Percentiles rank a stretch among this genome's conserved stretches.
phyloP scores from a whole-genome alignment of 1,284 basidiomycete species.

The Melampsora americana region DNA sequence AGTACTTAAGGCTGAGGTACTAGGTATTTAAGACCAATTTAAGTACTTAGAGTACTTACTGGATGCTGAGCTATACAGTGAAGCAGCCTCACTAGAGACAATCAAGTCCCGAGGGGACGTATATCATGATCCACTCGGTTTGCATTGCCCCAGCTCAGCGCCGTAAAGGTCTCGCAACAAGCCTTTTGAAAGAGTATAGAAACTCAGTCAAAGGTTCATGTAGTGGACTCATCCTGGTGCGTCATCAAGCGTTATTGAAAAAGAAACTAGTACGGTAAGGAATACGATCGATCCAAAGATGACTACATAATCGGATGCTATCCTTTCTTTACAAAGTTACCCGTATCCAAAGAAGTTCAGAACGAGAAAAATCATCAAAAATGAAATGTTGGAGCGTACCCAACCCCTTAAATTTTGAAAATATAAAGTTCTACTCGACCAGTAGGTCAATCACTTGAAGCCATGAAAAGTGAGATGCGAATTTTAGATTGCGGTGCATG shows the following conservation, averaged over 20 bases:
- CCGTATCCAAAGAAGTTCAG: slow-evolving; percentile 29
- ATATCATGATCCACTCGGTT: slow-evolving; percentile 68
- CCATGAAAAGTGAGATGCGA: slow-evolving; percentile 50
- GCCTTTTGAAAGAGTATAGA: slow-evolving; percentile 64
- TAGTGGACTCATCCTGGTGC: slow-evolving; percentile 60
- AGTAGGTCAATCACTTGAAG: background rate
- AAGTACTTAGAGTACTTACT: too few relatives aligned
- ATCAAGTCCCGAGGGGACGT: slow-evolving; percentile 61
- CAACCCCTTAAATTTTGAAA: slow-evolving; percentile 81
- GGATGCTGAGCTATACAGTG: too few relatives aligned
- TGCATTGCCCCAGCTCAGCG: slow-evolving; percentile 60
- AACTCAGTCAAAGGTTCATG: slow-evolving; percentile 54
- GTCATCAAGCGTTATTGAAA: slow-evolving; percentile 65
- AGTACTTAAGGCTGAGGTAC: too few relatives aligned
- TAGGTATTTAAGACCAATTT: too few relatives aligned
- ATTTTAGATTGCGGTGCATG: slow-evolving; percentile 84
- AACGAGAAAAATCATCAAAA: background rate
- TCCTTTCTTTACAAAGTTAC: too few relatives aligned
- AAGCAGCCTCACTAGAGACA: slow-evolving; percentile 62
- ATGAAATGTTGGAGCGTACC: slow-evolving; percentile 66
- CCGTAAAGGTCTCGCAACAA: slow-evolving; percentile 60
- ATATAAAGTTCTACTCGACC: slow-evolving; percentile 74
- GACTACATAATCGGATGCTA: too few relatives aligned
- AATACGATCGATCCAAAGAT: too few relatives aligned
- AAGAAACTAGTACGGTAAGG: slow-evolving; percentile 62